These are phyloP conservation scores for Stephania japonica DNA, from an alignment of 164 flowering plant genomes.

Conservation along the genomic window DNA sequence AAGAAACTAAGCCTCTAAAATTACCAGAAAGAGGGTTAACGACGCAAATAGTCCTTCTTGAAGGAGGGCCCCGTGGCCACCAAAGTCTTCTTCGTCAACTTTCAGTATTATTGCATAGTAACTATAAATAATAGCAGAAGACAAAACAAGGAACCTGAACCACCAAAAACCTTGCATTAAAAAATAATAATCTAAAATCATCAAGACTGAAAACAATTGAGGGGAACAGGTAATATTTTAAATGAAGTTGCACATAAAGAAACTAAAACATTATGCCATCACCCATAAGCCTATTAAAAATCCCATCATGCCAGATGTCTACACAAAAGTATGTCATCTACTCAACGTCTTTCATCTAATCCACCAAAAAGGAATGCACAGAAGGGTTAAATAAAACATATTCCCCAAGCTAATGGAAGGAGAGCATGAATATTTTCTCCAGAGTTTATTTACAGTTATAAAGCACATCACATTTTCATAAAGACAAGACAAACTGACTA, in stretches of 20 bases:
- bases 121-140: constrained; percentile 68
- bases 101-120: constrained; percentile 74
- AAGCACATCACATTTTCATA: too few species aligned
- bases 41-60: constrained; percentile 97
- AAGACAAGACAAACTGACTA: too few species aligned
- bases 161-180: neutral
- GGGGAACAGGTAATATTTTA: neutral
- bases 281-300: neutral
- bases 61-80: constrained; percentile 93
- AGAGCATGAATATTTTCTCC: too few species aligned
- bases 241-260: neutral
- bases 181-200: neutral
- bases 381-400: too few species aligned
- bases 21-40: constrained; percentile 80
- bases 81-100: constrained; percentile 95
- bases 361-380: too few species aligned
- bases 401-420: too few species aligned
- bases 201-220: neutral
- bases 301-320: neutral
- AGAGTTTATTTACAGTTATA: too few species aligned
- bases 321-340: neutral
- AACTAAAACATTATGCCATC: neutral
- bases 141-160: constrained; percentile 52
- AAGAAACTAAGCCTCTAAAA: neutral
- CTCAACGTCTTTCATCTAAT: too few species aligned